These are phyloP conservation scores for Boletus rex-veris DNA, from an alignment of 768 basidiomycete species.

Conservation along the genomic window DNA sequence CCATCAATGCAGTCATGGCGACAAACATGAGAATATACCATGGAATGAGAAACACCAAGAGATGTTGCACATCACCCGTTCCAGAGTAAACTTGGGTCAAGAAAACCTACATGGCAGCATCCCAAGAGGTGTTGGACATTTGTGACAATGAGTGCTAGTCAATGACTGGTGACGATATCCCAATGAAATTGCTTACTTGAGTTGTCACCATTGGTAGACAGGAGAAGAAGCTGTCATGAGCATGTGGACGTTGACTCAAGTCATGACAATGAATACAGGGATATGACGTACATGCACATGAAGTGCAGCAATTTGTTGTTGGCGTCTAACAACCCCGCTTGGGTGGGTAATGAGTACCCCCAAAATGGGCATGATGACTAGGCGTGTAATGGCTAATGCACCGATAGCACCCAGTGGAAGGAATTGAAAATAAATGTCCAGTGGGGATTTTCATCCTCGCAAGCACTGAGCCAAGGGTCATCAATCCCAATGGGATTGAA, in stretches of 20 bases:
- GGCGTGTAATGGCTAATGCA: slow-evolving; percentile 49
- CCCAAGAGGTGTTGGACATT: background rate
- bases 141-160: background rate
- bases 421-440: slow-evolving; percentile 3
- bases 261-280: background rate
- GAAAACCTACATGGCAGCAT: slow-evolving; percentile 40
- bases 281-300: slow-evolving; percentile 58
- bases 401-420: slow-evolving; percentile 52
- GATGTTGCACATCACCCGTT: slow-evolving; percentile 58
- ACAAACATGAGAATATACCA: slow-evolving; percentile 44
- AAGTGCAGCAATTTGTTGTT: slow-evolving; percentile 61
- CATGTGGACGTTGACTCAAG: background rate
- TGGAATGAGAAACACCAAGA: slow-evolving; percentile 61
- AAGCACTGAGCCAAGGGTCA: slow-evolving; percentile 60
- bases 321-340: slow-evolving; percentile 42
- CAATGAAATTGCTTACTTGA: slow-evolving; percentile 37
- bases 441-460: slow-evolving; percentile 53
- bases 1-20: slow-evolving; percentile 37
- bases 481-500: slow-evolving; percentile 59
- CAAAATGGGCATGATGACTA: slow-evolving; percentile 56
- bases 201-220: slow-evolving; percentile 60
- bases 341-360: slow-evolving; percentile 55
- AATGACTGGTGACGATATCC: background rate
- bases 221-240: slow-evolving; percentile 47
- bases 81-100: slow-evolving; percentile 66